Evolutionary conservation across 2,329 filamentous ascomycete genomes (phyloP).

Genomic region (Scortechinia acanthostroma): DNA sequence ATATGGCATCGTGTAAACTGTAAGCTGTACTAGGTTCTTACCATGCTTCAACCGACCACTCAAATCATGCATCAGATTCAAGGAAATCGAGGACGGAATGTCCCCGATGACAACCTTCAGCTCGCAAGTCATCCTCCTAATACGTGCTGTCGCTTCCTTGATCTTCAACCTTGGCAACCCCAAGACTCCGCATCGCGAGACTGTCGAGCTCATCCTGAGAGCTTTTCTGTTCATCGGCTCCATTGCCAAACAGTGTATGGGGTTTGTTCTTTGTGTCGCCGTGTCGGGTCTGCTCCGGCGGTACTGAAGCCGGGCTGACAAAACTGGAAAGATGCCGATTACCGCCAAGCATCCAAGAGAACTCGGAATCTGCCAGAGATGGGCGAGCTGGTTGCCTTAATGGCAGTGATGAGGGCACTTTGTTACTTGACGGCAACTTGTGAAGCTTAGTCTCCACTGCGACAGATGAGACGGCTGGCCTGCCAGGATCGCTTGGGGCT

Average conservation of each 20-base stretch:
- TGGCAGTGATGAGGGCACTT: neutral
- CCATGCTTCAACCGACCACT: no score
- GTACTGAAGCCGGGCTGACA: neutral
- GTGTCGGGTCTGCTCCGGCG: neutral
- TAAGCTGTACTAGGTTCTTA: no score
- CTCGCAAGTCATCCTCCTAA: no score
- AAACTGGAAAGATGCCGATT: neutral
- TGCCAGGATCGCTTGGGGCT: no score
- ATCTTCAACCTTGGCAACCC: neutral
- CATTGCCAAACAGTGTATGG: neutral
- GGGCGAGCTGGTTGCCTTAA: neutral
- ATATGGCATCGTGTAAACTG: no score
- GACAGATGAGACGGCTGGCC: no score
- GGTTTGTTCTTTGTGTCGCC: neutral
- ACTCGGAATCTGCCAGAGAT: neutral
- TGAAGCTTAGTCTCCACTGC: no score
- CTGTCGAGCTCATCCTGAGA: neutral
- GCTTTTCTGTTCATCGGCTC: neutral
- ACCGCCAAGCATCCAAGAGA: slow-evolving; percentile 1
- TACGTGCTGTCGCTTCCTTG: no score
- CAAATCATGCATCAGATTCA: no score
- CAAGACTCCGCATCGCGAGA: neutral
- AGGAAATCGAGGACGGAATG: no score
- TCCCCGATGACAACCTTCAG: no score
- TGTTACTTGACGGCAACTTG: no score